Percentiles rank a stretch among this genome's conserved stretches.
phyloP scores from a whole-genome alignment of 2,329 filamentous ascomycete species.

The Ambrosiella cleistominuta region DNA sequence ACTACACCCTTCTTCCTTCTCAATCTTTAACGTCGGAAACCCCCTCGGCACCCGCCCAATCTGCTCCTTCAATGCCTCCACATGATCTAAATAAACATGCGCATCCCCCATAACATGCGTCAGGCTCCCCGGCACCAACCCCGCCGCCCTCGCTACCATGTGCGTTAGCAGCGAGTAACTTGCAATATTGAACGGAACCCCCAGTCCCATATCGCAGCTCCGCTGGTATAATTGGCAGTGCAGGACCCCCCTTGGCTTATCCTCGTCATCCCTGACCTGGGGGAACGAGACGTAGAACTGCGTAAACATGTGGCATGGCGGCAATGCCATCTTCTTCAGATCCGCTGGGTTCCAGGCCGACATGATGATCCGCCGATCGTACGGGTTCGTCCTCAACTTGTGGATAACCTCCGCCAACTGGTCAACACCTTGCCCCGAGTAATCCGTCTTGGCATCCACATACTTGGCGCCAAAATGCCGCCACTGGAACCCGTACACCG shows the following conservation, averaged over 20 bases:
- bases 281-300: constrained; percentile 85
- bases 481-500: constrained; percentile 98
- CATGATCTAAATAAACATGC: constrained; percentile 89
- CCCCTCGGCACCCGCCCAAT: constrained; percentile 59
- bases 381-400: constrained; percentile 68
- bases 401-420: constrained; percentile 81
- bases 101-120: constrained; percentile 96
- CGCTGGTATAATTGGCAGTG: constrained; percentile 87
- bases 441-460: constrained; percentile 59
- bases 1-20: constrained; percentile 46
- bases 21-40: constrained; percentile 66
- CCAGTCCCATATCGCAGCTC: constrained; percentile 91
- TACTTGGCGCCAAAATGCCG: constrained; percentile 93
- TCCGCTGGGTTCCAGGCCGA: constrained; percentile 89
- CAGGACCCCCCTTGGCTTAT: constrained; percentile 48
- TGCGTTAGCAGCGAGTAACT: constrained; percentile 86
- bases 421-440: constrained; percentile 76
- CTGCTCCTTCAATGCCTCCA: constrained; percentile 71
- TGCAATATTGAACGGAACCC: constrained; percentile 95
- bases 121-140: constrained; percentile 68
- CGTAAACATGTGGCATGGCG: constrained; percentile 94
- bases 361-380: constrained; percentile 78
- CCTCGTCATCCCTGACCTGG: constrained; percentile 18
- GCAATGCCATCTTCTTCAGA: constrained; percentile 72
- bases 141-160: constrained; percentile 79